These are phyloP conservation scores for Pythium oligandrum DNA, from an alignment of 352 stramenopile species.

Conservation along the genomic window DNA sequence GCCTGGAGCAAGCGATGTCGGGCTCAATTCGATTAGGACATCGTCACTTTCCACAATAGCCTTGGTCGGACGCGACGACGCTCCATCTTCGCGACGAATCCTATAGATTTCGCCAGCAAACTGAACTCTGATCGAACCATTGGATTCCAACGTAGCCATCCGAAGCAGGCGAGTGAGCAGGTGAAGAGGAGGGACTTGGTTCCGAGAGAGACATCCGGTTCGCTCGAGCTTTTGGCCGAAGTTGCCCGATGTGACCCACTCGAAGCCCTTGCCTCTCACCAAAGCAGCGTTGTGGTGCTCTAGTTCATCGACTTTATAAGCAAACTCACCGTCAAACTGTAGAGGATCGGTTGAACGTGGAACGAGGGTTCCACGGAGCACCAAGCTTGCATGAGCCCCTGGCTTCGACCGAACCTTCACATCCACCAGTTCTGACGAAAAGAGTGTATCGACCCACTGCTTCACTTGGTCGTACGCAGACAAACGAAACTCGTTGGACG, in stretches of 20 bases:
- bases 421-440: too few relatives aligned
- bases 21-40: too few relatives aligned
- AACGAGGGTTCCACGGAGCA: constrained; percentile 4
- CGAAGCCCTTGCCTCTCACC: constrained; percentile 6
- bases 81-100: too few relatives aligned
- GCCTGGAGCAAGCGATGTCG: too few relatives aligned
- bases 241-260: constrained; percentile 5
- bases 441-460: too few relatives aligned
- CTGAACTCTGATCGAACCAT: too few relatives aligned
- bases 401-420: neutral
- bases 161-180: neutral
- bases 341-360: constrained; percentile 1
- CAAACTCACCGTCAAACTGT: constrained; percentile 12
- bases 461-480: too few relatives aligned
- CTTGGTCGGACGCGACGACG: too few relatives aligned
- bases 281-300: constrained; percentile 1
- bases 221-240: constrained; percentile 2
- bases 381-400: constrained; percentile 1
- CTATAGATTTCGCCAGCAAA: too few relatives aligned
- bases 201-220: constrained; percentile 3
- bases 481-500: too few relatives aligned
- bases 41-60: too few relatives aligned
- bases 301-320: neutral
- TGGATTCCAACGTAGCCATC: too few relatives aligned
- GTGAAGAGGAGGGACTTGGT: constrained; percentile 5